Evolutionary conservation across 305 asterid species (phyloP), one percentile per base, ranked within the genome.

Genomic region (Vinca major): DNA sequence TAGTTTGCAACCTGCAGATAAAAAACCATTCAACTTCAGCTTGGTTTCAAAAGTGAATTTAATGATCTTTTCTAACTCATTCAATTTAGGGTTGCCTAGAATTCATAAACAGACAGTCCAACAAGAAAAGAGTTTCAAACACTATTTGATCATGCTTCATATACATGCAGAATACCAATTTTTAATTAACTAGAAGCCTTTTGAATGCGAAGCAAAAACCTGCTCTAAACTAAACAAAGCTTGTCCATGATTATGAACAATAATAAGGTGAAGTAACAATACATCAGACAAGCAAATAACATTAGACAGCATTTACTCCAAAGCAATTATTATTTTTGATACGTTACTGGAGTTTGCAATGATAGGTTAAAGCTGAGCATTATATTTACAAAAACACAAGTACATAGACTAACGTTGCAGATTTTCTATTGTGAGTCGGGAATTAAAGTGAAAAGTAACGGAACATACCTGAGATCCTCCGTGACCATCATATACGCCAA

Each of bases 401-500:
- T n/a, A n/a, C n/a, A n/a, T n/a, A 17, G 10, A 7, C 48, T 13
- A 50, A 33, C 36, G 60, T 14, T 16, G 49, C 9, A 16, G 37
- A 33, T 47, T 58, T 3, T 19, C 63, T 44, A 71, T n/a, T 20
- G 40, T 1, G 41, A 21, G 48, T 13, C 19, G 43, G 36, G 26
- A 10, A 36, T 14, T 5, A 58, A 4, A 48, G 44, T n/a, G 16
- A 6, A 43, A 21, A 41, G 10, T 17, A 60, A 70, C 50, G 33
- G 62, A 36, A 39, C 66, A 69, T 71, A 91, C 98, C 96, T 91
- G 89, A 74, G 86, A 77, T 74, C 98, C 98, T 75, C 98, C 98
- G 75, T 91, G 98, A 70, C 98, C 98, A 75, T 91, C 98, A 44
- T 88, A 91, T 50, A 91, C 98, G 67, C 95, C 98, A 36, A 83